Base-by-base conservation (phyloP, 2,329 filamentous ascomycete genomes). In the Paramyrothecium sp. region DNA sequence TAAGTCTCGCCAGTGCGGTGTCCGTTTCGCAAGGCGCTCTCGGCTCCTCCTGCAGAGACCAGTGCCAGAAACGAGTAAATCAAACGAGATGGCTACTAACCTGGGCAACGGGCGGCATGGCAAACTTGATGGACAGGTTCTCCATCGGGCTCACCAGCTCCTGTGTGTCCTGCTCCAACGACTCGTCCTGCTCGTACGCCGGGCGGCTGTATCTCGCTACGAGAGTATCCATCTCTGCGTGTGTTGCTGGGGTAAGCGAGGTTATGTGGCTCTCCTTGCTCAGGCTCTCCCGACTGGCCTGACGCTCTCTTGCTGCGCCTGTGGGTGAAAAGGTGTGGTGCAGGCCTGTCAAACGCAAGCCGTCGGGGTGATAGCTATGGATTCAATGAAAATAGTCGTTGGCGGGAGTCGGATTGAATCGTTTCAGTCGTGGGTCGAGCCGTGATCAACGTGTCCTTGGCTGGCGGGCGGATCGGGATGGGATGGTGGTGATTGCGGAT, bases 151-250 rank as follows among this genome's bases (percentile, higher is more conserved):
- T 87, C 71, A 90, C 81, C 67, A 89, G 79, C 69, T 93, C 89
- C 73, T 91, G 83, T 70, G 92, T 84, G 71, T 92, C 84, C 67
- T 89, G 83, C 54, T 83, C 81, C 71, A 88, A 86, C 68, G 85
- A 83, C 76, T 96, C 90, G 68, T 89, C 84, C 67, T 85, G 79
- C 73, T 89, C 82, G 75, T 87, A 87, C 59, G 88, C 82, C 69
- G 92, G 87, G 68, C 89, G 88, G 78, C 89, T 91, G 85, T 98
- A 98, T 76, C 89, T 90, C 66, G 93, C 88, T 68, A 99, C 92
- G 73, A 99, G 87, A 68, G 91, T 86, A 77, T 99, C 92, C 95
- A 99, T 99, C 55, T 69, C 72, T 69, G 54, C 53, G 56, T 64
- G 62, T 30, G n/a, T n/a, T n/a, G n/a, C n/a, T n/a, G n/a, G n/a